phyloP scores from a whole-genome alignment of 768 basidiomycete species.

The Mycena crocata region DNA sequence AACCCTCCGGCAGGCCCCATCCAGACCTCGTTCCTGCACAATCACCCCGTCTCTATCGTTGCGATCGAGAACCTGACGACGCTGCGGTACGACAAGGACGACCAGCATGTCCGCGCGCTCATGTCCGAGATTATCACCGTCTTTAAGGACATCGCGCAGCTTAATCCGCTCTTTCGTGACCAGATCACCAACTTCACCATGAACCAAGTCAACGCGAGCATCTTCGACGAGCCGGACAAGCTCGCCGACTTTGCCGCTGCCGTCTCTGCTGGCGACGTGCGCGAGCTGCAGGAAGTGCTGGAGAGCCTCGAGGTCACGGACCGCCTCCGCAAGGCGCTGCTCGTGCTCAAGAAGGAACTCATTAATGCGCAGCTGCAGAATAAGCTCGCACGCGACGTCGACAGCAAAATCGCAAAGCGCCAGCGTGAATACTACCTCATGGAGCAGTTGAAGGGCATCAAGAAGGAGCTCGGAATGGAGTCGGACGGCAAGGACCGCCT shows the following conservation, averaged over 20 bases:
- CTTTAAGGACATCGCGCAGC: conserved; percentile 98
- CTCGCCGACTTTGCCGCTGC: conserved; percentile 98
- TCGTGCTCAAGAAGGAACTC: conserved; percentile 97
- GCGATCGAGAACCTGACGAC: conserved; percentile 87
- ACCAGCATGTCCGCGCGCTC: conserved; percentile 95
- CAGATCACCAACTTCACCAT: conserved; percentile 98
- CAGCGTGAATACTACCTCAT: conserved; percentile 96
- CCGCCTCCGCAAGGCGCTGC: conserved; percentile 86
- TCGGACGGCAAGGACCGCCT: conserved; percentile 95
- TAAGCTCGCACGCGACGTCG: conserved; percentile 93
- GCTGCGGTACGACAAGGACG: conserved; percentile 89
- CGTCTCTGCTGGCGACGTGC: conserved; percentile 91
- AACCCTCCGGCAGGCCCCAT: conserved; percentile 59
- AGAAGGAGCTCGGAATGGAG: conserved; percentile 96
- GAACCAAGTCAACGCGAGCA: conserved; percentile 90
- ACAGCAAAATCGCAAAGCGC: conserved; percentile 93
- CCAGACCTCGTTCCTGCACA: conserved; percentile 88
- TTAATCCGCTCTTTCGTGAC: conserved; percentile 97
- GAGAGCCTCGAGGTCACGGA: conserved; percentile 90
- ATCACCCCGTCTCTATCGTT: conserved; percentile 87
- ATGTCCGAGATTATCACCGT: conserved; percentile 97
- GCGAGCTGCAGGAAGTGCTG: conserved; percentile 93
- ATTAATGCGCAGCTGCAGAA: conserved; percentile 96
- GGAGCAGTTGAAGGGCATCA: conserved; percentile 97
- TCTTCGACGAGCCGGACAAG: conserved; percentile 97